Percentiles rank a stretch among this genome's conserved stretches.
Conservation (phyloP, 345 rosid species). For the Tarenaya hassleriana region DNA sequence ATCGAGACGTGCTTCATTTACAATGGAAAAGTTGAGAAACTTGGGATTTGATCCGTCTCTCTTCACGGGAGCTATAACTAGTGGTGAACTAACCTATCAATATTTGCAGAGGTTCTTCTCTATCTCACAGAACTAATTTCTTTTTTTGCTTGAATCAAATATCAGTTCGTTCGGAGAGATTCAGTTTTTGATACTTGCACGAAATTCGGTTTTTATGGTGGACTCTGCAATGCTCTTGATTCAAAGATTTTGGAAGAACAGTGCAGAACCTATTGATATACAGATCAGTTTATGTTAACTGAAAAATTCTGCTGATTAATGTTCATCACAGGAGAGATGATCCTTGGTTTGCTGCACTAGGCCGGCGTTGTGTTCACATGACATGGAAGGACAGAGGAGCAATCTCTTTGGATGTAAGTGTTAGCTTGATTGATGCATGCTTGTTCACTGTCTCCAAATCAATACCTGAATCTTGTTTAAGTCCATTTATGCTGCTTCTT, state of each 20-base stretch:
- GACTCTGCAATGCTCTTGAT: too few species aligned
- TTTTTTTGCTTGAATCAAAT: neutral
- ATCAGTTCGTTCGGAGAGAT: too few species aligned
- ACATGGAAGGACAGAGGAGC: slow-evolving; percentile 94
- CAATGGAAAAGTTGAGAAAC: slow-evolving; percentile 64
- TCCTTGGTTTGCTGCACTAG: slow-evolving; percentile 89
- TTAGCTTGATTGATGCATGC: slow-evolving; percentile 8
- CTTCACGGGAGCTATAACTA: slow-evolving; percentile 80
- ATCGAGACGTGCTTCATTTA: slow-evolving; percentile 79
- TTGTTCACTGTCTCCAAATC: too few species aligned
- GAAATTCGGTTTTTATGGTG: too few species aligned
- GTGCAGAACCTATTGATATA: neutral
- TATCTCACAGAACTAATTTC: too few species aligned
- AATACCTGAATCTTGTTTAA: too few species aligned
- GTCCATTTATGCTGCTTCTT: slow-evolving; percentile 1
- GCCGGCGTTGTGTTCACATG: slow-evolving; percentile 83
- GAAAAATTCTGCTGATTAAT: slow-evolving; percentile 3
- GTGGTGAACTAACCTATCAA: slow-evolving; percentile 88
- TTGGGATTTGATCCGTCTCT: slow-evolving; percentile 93
- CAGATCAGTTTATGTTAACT: neutral
- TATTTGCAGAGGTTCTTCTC: slow-evolving; percentile 78
- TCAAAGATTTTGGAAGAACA: neutral
- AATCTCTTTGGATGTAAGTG: slow-evolving; percentile 78
- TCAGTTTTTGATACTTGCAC: too few species aligned
- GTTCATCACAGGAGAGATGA: slow-evolving; percentile 67